A percentile compares a stretch with the other conserved stretches of the same genome.
Conservation (phyloP, 1,284 basidiomycete genomes). For the Ustilago hordei region DNA sequence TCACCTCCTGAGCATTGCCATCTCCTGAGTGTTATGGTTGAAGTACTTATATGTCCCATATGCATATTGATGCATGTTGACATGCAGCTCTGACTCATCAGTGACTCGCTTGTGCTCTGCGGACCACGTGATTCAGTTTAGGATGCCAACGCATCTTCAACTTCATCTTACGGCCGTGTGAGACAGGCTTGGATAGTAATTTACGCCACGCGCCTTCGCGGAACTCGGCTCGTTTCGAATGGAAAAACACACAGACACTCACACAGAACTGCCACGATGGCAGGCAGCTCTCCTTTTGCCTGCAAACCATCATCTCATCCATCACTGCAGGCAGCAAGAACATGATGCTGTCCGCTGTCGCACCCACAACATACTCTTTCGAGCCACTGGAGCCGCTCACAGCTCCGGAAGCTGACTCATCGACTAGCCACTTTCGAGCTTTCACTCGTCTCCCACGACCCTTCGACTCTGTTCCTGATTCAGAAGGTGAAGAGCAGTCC, state of each 20-base stretch:
- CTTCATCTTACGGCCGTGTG: no score
- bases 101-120: no score
- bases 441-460: conserved; percentile 30
- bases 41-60: no score
- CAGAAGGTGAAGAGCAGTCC: conserved; percentile 34
- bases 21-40: no score
- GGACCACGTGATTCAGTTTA: no score
- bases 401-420: conserved; percentile 13
- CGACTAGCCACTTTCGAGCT: conserved; percentile 42
- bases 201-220: conserved; percentile 34
- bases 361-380: conserved; percentile 27
- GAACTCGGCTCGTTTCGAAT: neutral
- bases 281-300: no score
- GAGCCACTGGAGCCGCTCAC: conserved; percentile 34
- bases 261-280: neutral
- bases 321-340: neutral
- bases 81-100: no score
- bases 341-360: conserved; percentile 12
- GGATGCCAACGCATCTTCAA: no score
- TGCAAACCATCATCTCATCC: neutral
- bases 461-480: conserved; percentile 29
- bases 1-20: no score
- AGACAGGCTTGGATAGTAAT: conserved; percentile 10
- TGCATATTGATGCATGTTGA: no score
- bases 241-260: neutral